Conservation (phyloP, 306 rosid genomes). For the Trichosanthes cucumerina region DNA sequence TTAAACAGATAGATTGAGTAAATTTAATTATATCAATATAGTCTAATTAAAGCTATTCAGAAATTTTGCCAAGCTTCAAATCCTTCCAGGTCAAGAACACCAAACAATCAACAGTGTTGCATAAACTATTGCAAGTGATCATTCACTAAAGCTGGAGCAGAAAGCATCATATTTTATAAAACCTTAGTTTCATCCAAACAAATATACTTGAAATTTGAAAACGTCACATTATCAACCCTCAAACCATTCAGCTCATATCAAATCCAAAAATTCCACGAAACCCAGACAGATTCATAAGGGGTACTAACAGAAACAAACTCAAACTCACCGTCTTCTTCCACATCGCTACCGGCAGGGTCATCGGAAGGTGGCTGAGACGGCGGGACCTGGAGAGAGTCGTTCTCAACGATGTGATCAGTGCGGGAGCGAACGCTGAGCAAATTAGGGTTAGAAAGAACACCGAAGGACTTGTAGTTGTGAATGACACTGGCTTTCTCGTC, state of each 20-base stretch:
- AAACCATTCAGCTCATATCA: not conserved
- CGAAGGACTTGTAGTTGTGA: slow-evolving; percentile 62
- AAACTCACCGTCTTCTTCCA: slow-evolving; percentile 81
- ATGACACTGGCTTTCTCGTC: slow-evolving; percentile 54
- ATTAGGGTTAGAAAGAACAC: slow-evolving; percentile 72
- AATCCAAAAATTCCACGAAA: not conserved
- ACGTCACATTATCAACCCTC: not conserved
- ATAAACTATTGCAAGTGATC: not conserved
- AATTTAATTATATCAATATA: too few species aligned
- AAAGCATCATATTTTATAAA: not conserved
- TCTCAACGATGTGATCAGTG: slow-evolving; percentile 36
- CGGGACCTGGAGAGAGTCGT: slow-evolving; percentile 36
- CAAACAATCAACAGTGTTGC: not conserved
- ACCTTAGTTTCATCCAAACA: not conserved
- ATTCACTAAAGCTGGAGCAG: not conserved
- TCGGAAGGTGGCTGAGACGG: slow-evolving; percentile 18
- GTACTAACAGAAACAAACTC: not conserved
- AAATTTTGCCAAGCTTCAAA: not conserved
- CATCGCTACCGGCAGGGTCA: slow-evolving; percentile 49
- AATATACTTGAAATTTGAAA: not conserved
- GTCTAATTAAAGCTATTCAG: not conserved
- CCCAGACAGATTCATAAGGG: not conserved
- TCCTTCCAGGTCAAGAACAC: not conserved
- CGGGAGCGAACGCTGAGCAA: slow-evolving; percentile 46
- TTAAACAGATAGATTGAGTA: too few species aligned